A percentile compares a stretch with the other conserved stretches of the same genome.
Evolutionary conservation across 306 rosid genomes (phyloP).

Genomic region (Ormosia semicastrata): DNA sequence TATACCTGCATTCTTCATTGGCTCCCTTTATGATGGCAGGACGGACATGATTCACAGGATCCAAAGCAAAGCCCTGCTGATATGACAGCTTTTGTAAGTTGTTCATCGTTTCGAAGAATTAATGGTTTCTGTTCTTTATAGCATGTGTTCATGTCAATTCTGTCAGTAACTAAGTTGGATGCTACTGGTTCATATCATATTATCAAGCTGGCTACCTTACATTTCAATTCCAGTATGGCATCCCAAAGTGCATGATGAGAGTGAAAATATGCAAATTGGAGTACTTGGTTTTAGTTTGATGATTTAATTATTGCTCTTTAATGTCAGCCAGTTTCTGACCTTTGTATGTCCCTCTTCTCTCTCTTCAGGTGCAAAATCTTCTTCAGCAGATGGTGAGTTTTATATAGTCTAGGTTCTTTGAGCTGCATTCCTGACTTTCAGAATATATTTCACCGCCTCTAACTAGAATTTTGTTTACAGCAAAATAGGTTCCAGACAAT

Average conservation of each 20-base stretch:
- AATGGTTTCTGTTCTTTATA: background rate
- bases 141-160: background rate
- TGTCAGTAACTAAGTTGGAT: background rate
- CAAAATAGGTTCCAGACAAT: slow-evolving; percentile 91
- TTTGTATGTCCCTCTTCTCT: background rate
- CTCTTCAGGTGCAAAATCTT: slow-evolving; percentile 89
- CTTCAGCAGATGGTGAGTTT: slow-evolving; percentile 98
- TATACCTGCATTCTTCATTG: background rate
- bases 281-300: background rate
- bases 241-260: background rate
- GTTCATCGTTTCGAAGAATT: background rate
- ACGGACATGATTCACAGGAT: slow-evolving; percentile 76
- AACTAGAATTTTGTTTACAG: slow-evolving; percentile 48
- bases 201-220: background rate
- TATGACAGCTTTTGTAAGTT: slow-evolving; percentile 92
- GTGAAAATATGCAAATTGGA: background rate
- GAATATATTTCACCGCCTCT: slow-evolving; percentile 22
- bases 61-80: slow-evolving; percentile 88
- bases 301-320: slow-evolving; percentile 1
- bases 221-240: background rate
- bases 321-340: slow-evolving; percentile 15
- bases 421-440: slow-evolving; percentile 19
- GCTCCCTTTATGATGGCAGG: slow-evolving; percentile 44
- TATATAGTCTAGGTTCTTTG: slow-evolving; percentile 5
- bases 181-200: background rate